phyloP scores from a whole-genome alignment of 768 basidiomycete genomes.

The Jaapia argillacea region DNA sequence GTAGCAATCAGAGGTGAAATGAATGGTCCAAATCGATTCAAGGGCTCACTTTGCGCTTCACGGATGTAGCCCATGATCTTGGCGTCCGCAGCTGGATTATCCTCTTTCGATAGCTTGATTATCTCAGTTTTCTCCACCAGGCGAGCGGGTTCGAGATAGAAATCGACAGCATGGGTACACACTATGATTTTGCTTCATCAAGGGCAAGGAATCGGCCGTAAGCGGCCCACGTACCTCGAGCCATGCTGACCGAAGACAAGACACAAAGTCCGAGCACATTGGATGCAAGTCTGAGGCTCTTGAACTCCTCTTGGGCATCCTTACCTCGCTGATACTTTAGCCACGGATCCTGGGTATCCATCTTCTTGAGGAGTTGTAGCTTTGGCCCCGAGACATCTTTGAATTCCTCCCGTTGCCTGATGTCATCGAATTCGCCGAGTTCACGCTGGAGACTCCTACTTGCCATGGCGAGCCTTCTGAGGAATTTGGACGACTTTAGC shows the following conservation, averaged over 20 bases:
- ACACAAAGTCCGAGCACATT: not conserved
- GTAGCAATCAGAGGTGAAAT: not conserved
- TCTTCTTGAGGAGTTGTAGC: too few relatives aligned
- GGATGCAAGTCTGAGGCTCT: not conserved
- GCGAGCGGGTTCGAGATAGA: not conserved
- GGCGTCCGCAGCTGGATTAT: not conserved
- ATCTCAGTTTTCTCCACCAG: not conserved
- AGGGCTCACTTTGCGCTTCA: not conserved
- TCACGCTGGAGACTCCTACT: too few relatives aligned
- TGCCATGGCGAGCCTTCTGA: not conserved
- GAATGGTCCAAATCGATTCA: too few relatives aligned
- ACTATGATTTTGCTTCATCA: not conserved
- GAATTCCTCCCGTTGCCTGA: too few relatives aligned
- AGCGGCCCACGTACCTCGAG: not conserved
- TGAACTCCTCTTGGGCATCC: not conserved
- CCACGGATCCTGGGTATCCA: too few relatives aligned
- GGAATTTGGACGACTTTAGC: too few relatives aligned
- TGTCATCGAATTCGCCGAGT: too few relatives aligned
- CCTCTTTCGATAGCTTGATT: not conserved
- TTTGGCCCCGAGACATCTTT: too few relatives aligned
- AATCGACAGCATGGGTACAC: not conserved
- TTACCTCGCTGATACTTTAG: too few relatives aligned
- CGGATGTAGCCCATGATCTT: not conserved
- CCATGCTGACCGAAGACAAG: not conserved
- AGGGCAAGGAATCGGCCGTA: not conserved